Evolutionary conservation across 1,139 yeast species (phyloP).

Genomic region (Taphrina deformans): DNA sequence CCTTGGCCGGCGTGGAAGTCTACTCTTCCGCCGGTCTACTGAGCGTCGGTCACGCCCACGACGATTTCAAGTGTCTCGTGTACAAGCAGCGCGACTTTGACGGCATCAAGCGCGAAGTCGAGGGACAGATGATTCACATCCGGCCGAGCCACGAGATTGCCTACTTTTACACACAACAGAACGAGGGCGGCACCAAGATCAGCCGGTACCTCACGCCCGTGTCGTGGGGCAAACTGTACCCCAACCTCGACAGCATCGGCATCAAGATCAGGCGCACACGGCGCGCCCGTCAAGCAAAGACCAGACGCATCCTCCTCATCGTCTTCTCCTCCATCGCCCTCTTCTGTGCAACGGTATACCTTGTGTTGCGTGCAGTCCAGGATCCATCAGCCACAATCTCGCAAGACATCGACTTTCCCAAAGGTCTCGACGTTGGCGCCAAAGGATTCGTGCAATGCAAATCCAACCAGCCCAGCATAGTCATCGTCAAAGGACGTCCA

Average conservation of each 20-base stretch:
- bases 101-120: not conserved
- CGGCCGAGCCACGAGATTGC: not conserved
- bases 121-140: not conserved
- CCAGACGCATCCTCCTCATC: not conserved
- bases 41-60: not conserved
- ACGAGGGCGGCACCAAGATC: not conserved
- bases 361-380: not conserved
- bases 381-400: not conserved
- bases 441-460: not conserved
- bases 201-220: not conserved
- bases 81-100: not conserved
- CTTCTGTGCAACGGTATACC: not conserved
- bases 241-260: not conserved
- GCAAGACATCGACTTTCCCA: not conserved
- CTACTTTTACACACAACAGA: not conserved
- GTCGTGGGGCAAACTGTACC: not conserved
- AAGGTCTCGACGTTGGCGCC: not conserved
- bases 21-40: not conserved
- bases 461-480: not conserved
- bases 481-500: not conserved
- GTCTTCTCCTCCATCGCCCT: not conserved
- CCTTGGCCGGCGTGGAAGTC: not conserved
- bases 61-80: not conserved
- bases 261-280: not conserved
- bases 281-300: not conserved